Conservation (phyloP, 495 filamentous ascomycete genomes). For the Neurospora cerealis region DNA sequence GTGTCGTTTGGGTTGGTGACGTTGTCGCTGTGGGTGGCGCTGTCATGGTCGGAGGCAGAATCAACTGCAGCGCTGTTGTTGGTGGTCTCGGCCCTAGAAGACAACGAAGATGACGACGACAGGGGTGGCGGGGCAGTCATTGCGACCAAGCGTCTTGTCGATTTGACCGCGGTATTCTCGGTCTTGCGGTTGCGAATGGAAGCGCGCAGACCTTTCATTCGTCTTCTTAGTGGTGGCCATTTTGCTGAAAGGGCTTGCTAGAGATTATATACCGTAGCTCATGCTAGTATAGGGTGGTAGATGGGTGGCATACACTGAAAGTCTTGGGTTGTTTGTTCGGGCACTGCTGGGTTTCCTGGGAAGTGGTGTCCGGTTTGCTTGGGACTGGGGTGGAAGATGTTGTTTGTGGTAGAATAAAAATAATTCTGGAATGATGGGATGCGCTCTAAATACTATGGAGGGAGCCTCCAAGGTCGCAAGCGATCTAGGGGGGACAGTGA, state of each 20-base stretch:
- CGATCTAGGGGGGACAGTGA: neutral
- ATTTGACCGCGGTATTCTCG: neutral
- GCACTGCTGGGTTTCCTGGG: neutral
- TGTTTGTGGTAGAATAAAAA: neutral
- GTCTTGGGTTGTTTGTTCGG: neutral
- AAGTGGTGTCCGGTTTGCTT: neutral
- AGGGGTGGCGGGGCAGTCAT: neutral
- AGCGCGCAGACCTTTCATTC: neutral
- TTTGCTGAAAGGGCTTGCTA: neutral
- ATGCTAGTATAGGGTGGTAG: neutral
- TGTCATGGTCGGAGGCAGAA: neutral
- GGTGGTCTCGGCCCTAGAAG: neutral
- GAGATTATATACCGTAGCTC: neutral
- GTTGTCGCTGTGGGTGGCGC: neutral
- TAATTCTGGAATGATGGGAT: neutral
- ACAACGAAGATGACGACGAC: neutral
- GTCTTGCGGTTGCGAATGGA: neutral
- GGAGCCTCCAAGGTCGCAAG: neutral
- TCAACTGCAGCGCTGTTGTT: neutral
- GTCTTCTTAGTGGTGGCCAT: neutral
- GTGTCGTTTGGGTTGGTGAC: neutral
- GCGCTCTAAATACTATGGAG: neutral
- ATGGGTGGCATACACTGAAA: neutral
- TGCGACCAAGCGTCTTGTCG: neutral
- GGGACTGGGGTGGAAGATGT: neutral